A percentile compares a stretch with the other conserved stretches of the same genome.
phyloP scores from a whole-genome alignment of 2,329 filamentous ascomycete species.

The Ascochyta rabiei region DNA sequence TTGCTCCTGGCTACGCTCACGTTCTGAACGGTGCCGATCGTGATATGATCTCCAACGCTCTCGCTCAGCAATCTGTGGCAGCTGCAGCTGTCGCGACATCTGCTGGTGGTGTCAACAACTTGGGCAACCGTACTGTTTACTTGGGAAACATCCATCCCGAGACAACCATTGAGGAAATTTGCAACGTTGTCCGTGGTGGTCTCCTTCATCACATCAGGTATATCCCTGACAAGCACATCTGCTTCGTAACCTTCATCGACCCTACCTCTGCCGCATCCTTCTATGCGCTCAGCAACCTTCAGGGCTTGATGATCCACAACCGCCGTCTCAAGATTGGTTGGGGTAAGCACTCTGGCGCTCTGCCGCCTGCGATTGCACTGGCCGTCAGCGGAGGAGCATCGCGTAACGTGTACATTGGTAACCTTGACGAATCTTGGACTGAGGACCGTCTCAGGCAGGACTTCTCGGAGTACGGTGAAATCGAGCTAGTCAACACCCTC shows the following conservation, averaged over 20 bases:
- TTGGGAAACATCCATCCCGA: constrained; percentile 98
- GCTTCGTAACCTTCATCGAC: constrained; percentile 99
- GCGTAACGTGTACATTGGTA: constrained; percentile 98
- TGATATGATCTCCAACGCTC: constrained; percentile 92
- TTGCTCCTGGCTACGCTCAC: constrained; percentile 94
- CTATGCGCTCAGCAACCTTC: constrained; percentile 95
- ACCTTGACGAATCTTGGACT: constrained; percentile 95
- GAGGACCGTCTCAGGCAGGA: constrained; percentile 95
- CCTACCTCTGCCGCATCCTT: constrained; percentile 97
- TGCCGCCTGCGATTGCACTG: constrained; percentile 92
- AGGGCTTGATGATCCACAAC: constrained; percentile 99
- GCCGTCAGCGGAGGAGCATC: constrained; percentile 96
- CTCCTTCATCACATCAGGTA: constrained; percentile 97
- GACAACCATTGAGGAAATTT: constrained; percentile 99
- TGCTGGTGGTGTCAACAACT: constrained; percentile 94
- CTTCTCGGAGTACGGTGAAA: constrained; percentile 96
- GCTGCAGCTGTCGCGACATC: constrained; percentile 96
- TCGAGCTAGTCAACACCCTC: constrained; percentile 94
- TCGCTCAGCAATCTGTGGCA: constrained; percentile 96
- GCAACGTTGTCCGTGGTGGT: constrained; percentile 95
- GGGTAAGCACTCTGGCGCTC: constrained; percentile 97
- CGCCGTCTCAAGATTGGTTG: constrained; percentile 96
- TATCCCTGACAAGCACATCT: constrained; percentile 99
- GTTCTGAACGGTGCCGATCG: constrained; percentile 95
- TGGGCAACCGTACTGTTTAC: constrained; percentile 97